Base-by-base conservation (phyloP, 768 basidiomycete species). In the Macrolepiota albuminosa region DNA sequence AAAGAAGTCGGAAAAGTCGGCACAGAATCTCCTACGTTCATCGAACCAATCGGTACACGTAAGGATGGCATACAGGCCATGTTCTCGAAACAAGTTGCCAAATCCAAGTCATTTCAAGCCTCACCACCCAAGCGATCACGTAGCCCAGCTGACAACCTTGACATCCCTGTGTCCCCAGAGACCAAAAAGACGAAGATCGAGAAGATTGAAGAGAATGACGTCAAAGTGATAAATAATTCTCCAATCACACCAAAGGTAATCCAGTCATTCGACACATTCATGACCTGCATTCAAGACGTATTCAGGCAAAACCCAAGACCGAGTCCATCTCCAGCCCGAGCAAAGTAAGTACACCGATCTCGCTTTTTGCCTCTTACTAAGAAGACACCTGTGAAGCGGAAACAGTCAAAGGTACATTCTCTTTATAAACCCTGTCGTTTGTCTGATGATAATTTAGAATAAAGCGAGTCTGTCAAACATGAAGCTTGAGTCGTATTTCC, bases 1-100 rank as follows among this genome's bases (percentile, higher is more conserved):
- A 84, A 84, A 64, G 95, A 97, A 76, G 86, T 97, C 0, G 95
- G 95, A 0, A 95, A 89, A 72, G 89, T 98, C 4, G 92, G 93
- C 8, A 85, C 77, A 8, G 89, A 98, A 67, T 93, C 90, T 1
- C 73, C 89, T 0, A 81, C 85, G 0, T 97, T 91, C 70, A 86
- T 97, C 56, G 80, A 92, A 65, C 94, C 95, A 0, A 73, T 97
- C 21, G 75, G 85, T 9, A 77, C 81, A 49, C 83, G 95, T 24
- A 89, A 89, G 66, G 95, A 95, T 66, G 93, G 95, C 7, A 96
- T 93, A 55, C 78, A 87, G 67, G 86, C 89, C 9, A 84, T 93
- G 83, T 93, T 94, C 63, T 79, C 83, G 1, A 88, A 84, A 63
- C 91, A 91, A 67, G 74, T 67, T 16, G 47, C 53, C 31, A 60